Conservation (phyloP, 2,329 filamentous ascomycete genomes). For the Triangularia verruculosa region DNA sequence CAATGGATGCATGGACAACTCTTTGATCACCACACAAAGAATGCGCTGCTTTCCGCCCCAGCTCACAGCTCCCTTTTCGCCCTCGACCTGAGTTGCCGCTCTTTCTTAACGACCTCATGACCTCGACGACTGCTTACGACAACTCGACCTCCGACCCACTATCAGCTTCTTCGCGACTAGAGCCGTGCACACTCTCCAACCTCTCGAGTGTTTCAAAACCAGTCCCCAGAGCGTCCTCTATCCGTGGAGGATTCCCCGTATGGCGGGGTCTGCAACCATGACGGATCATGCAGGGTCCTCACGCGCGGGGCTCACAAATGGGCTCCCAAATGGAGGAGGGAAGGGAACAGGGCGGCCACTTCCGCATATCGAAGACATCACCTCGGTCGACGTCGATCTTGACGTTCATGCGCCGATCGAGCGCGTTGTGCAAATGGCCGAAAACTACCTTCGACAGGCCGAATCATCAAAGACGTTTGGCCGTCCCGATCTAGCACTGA, state of each 20-base stretch:
- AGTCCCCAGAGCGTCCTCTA: background rate
- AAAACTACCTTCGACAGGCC: constrained; percentile 56
- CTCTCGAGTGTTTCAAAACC: background rate
- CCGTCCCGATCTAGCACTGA: constrained; percentile 70
- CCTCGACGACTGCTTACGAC: constrained; percentile 1
- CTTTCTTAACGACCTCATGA: background rate
- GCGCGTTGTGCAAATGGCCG: constrained; percentile 51
- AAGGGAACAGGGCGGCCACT: constrained; percentile 37
- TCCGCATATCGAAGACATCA: constrained; percentile 54
- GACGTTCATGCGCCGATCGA: constrained; percentile 50
- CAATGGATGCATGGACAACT: background rate
- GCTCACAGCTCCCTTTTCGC: background rate
- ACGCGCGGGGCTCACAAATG: constrained; percentile 1
- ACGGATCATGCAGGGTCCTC: constrained; percentile 27
- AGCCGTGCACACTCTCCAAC: background rate
- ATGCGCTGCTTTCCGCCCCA: constrained; percentile 6
- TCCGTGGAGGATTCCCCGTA: background rate
- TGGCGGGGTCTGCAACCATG: constrained; percentile 26
- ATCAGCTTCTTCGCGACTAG: background rate
- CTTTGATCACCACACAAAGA: constrained; percentile 1
- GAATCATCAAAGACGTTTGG: constrained; percentile 61
- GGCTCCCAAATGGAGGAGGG: constrained; percentile 16
- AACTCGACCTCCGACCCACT: background rate
- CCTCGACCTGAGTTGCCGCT: background rate
- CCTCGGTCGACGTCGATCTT: constrained; percentile 42